Conservation (phyloP, 108 stramenopile genomes). For the Nitzschia palea region DNA sequence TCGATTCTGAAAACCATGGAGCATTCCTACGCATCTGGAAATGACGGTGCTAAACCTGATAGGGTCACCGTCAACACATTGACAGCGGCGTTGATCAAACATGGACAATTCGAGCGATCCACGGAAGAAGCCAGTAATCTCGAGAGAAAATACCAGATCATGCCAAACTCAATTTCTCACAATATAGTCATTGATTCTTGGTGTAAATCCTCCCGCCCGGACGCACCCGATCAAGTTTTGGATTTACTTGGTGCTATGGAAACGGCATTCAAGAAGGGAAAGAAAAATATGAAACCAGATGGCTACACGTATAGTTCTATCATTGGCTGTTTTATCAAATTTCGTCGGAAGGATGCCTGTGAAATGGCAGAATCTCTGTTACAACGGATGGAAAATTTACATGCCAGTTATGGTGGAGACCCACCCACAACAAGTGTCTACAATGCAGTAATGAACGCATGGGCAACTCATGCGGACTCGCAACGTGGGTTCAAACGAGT, state of each 20-base stretch:
- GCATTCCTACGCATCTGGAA: slow-evolving; percentile 46
- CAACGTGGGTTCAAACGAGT: slow-evolving; percentile 34
- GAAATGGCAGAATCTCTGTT: slow-evolving; percentile 41
- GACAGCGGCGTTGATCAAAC: slow-evolving; percentile 45
- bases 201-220: slow-evolving; percentile 19
- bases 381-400: slow-evolving; percentile 38
- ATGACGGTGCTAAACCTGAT: slow-evolving; percentile 55
- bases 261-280: slow-evolving; percentile 12
- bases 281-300: slow-evolving; percentile 26
- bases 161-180: slow-evolving; percentile 10
- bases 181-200: slow-evolving; percentile 30
- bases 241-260: slow-evolving; percentile 35
- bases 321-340: slow-evolving; percentile 25
- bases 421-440: slow-evolving; percentile 37
- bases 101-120: neutral
- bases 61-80: slow-evolving; percentile 54
- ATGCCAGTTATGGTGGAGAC: slow-evolving; percentile 32
- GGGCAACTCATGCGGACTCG: slow-evolving; percentile 42
- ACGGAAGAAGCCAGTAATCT: neutral
- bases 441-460: slow-evolving; percentile 62
- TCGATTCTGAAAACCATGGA: slow-evolving; percentile 48
- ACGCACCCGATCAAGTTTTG: slow-evolving; percentile 28
- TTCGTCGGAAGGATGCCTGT: slow-evolving; percentile 26
- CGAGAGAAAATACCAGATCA: slow-evolving; percentile 24
- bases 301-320: slow-evolving; percentile 30